These are phyloP conservation scores for Cicer judaicum DNA, from an alignment of 306 rosid species.

Conservation along the genomic window DNA sequence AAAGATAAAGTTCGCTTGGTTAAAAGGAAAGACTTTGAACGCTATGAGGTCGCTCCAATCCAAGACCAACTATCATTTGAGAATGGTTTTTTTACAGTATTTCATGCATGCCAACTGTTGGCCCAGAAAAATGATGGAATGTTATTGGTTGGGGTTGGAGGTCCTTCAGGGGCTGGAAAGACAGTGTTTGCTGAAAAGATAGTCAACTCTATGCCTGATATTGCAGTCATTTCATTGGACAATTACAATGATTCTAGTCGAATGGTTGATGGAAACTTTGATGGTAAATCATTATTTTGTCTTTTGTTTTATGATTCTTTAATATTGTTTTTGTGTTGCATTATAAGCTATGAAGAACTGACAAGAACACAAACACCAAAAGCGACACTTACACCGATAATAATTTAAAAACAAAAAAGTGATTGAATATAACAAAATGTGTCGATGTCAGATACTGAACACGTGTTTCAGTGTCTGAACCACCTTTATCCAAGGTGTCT, in stretches of 20 bases:
- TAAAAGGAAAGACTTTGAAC: conserved; percentile 70
- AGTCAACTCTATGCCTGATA: conserved; percentile 84
- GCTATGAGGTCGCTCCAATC: conserved; percentile 74
- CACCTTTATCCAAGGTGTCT: too few relatives aligned
- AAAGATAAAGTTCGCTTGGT: conserved; percentile 84
- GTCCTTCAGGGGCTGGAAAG: conserved; percentile 99
- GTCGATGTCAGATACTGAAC: too few relatives aligned
- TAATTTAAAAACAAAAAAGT: too few relatives aligned
- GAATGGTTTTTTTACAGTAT: conserved; percentile 89
- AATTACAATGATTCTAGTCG: conserved; percentile 95
- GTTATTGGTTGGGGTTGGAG: conserved; percentile 88
- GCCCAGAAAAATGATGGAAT: conserved; percentile 90
- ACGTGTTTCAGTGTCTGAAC: too few relatives aligned
- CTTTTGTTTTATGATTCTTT: conserved; percentile 37
- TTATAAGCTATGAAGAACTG: too few relatives aligned
- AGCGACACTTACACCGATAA: too few relatives aligned
- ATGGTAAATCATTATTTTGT: conserved; percentile 62
- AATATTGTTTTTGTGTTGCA: conserved; percentile 35
- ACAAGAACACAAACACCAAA: too few relatives aligned
- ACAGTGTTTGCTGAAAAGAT: conserved; percentile 90
- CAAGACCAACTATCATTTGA: conserved; percentile 79
- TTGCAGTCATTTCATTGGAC: conserved; percentile 96
- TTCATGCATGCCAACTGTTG: conserved; percentile 84
- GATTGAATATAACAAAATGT: too few relatives aligned
- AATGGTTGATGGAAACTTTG: conserved; percentile 95